A percentile compares a stretch with the other conserved stretches of the same genome.
These are phyloP conservation scores for Auricularia auricula-judae DNA, from an alignment of 768 basidiomycete genomes.

Conservation along the genomic window DNA sequence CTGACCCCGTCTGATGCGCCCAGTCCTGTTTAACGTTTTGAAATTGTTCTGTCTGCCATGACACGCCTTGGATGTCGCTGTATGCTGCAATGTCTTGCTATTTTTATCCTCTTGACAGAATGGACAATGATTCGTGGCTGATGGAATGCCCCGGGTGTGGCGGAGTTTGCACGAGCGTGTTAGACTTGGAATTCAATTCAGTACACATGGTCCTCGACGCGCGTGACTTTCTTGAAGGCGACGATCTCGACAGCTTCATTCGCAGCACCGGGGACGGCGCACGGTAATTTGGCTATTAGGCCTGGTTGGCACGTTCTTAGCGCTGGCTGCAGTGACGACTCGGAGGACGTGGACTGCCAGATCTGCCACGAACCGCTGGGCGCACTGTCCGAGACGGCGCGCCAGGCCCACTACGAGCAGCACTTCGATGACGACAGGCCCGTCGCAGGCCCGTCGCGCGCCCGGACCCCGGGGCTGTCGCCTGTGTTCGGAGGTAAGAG, in stretches of 20 bases:
- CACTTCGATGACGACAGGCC: slow-evolving; percentile 27
- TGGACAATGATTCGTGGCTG: too few relatives aligned
- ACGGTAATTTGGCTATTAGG: neutral
- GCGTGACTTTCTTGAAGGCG: neutral
- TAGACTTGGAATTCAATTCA: neutral
- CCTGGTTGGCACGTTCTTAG: neutral
- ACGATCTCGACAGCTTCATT: neutral
- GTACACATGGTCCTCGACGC: neutral
- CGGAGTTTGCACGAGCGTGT: neutral
- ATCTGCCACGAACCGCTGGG: slow-evolving; percentile 38
- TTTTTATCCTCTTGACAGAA: too few relatives aligned
- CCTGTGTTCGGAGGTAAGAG: slow-evolving; percentile 4
- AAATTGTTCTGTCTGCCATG: too few relatives aligned
- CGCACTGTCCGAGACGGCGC: slow-evolving; percentile 24
- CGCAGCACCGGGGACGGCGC: neutral
- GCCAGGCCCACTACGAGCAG: slow-evolving; percentile 43
- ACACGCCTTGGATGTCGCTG: too few relatives aligned
- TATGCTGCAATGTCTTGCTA: too few relatives aligned
- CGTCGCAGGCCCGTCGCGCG: neutral
- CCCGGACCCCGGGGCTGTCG: neutral
- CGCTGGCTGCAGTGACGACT: neutral
- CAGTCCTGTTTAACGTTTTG: too few relatives aligned
- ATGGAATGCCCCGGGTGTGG: neutral
- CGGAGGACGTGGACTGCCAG: slow-evolving; percentile 28
- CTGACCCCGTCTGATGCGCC: too few relatives aligned